Conservation (phyloP, 2,329 filamentous ascomycete species). For the Alternaria conjuncta region DNA sequence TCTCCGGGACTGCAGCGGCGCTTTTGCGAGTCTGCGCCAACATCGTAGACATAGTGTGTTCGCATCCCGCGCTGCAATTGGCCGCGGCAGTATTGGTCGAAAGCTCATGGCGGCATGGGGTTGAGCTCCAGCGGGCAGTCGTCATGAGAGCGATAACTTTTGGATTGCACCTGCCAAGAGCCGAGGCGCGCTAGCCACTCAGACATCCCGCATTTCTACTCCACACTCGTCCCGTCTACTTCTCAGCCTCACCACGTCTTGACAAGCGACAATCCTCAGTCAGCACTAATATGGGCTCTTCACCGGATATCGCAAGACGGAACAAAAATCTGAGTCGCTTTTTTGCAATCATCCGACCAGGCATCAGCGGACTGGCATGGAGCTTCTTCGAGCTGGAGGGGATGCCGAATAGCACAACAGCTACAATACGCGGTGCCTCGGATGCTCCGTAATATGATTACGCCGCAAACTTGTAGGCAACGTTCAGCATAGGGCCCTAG, state of each 20-base stretch:
- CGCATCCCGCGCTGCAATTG: constrained; percentile 37
- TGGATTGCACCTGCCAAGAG: constrained; percentile 11
- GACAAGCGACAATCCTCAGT: neutral
- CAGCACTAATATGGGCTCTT: neutral
- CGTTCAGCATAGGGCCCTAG: neutral
- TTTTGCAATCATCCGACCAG: neutral
- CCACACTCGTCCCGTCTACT: neutral
- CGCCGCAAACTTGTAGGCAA: neutral
- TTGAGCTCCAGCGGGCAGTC: constrained; percentile 3
- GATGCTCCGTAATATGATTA: neutral
- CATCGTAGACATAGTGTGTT: constrained; percentile 43
- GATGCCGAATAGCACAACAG: neutral
- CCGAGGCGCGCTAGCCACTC: constrained; percentile 6
- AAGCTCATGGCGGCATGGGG: constrained; percentile 46
- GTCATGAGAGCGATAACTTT: constrained; percentile 6
- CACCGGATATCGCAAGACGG: neutral
- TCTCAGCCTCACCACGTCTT: neutral
- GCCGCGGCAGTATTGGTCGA: constrained; percentile 40
- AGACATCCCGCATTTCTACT: neutral
- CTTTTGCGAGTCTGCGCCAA: constrained; percentile 37
- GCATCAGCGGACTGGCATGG: neutral
- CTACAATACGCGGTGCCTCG: neutral
- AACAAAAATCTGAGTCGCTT: neutral
- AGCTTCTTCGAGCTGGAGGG: neutral
- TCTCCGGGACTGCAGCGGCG: constrained; percentile 29